Percentiles rank a stretch among this genome's conserved stretches.
phyloP scores from a whole-genome alignment of 2,329 filamentous ascomycete genomes.

The Neopestalotiopsis clavispora region DNA sequence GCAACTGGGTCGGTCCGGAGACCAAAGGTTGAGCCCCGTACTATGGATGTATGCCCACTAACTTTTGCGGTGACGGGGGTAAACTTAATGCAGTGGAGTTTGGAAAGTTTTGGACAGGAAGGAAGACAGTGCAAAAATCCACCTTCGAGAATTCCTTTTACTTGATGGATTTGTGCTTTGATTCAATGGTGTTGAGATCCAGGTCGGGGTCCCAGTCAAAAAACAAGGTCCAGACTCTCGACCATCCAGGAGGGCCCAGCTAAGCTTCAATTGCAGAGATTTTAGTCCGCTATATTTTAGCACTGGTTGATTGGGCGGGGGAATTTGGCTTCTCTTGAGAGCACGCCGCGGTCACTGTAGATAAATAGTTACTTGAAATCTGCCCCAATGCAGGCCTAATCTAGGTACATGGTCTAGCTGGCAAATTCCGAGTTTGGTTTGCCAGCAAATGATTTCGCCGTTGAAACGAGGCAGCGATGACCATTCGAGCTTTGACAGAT shows the following conservation, averaged over 20 bases:
- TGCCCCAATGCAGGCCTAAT: background rate
- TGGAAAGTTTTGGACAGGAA: background rate
- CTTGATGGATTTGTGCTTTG: background rate
- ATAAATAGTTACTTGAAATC: background rate
- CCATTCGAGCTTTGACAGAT: too few species aligned
- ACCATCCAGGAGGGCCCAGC: background rate
- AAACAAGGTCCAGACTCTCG: background rate
- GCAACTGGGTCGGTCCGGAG: background rate
- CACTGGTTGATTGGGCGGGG: too few species aligned
- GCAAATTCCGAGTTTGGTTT: too few species aligned
- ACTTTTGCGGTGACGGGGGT: background rate
- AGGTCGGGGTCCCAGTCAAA: background rate
- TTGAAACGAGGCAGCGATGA: too few species aligned
- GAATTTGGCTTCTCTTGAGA: background rate
- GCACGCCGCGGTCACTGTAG: background rate
- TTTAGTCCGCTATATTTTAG: background rate
- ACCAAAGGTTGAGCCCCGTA: background rate
- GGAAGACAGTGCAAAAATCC: background rate
- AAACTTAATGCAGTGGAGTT: background rate
- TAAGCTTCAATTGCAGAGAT: conserved; percentile 12
- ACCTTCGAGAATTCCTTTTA: background rate
- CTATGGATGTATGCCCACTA: background rate
- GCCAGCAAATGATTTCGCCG: too few species aligned
- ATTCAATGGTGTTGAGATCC: conserved; percentile 1
- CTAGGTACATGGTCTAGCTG: background rate